phyloP scores from a whole-genome alignment of 2,329 filamentous ascomycete genomes.

The Gremmenia infestans region DNA sequence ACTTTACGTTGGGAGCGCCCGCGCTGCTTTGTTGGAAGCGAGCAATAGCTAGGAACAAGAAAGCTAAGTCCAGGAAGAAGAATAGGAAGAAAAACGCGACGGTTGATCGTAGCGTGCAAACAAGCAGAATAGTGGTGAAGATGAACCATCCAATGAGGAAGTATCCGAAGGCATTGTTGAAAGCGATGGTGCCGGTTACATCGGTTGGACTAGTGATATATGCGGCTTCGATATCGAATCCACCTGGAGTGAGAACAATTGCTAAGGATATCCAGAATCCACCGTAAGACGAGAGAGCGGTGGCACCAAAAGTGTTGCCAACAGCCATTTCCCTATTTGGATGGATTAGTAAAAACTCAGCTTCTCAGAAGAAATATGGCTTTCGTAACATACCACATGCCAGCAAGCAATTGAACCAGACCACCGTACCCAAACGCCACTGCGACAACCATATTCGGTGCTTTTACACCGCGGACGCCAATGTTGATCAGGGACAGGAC shows the following conservation, averaged over 20 bases:
- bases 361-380: neutral
- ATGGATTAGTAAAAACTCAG: neutral
- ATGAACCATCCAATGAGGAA: constrained; percentile 60
- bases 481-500: constrained; percentile 55
- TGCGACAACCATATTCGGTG: constrained; percentile 50
- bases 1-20: constrained; percentile 37
- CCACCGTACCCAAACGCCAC: constrained; percentile 60
- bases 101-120: constrained; percentile 55
- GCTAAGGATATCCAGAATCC: constrained; percentile 58
- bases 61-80: constrained; percentile 53
- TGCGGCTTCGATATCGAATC: constrained; percentile 44
- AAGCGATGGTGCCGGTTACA: constrained; percentile 31
- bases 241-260: constrained; percentile 53
- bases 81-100: constrained; percentile 57
- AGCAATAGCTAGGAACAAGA: constrained; percentile 50
- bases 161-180: constrained; percentile 49
- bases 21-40: constrained; percentile 20
- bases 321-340: constrained; percentile 53
- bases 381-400: constrained; percentile 52
- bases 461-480: constrained; percentile 39
- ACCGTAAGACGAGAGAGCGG: constrained; percentile 56
- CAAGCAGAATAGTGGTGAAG: constrained; percentile 52
- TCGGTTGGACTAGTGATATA: constrained; percentile 27
- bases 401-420: constrained; percentile 61
- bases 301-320: constrained; percentile 60